Evolutionary conservation across 192 early-diverging fungal genomes (phyloP).

Genomic region (Paraglomus occultum): DNA sequence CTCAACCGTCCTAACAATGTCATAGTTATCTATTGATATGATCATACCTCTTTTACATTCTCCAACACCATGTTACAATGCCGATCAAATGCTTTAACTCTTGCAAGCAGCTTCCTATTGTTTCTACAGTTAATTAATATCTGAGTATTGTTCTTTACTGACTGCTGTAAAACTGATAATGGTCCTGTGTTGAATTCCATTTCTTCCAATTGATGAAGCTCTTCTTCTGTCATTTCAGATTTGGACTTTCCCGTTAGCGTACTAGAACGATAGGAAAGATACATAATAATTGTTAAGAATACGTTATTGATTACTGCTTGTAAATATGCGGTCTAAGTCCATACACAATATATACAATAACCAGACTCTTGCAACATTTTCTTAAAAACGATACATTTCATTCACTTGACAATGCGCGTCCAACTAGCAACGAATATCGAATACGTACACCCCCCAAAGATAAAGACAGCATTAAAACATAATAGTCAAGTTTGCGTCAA

Average conservation of each 20-base stretch:
- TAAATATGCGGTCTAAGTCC: too few species aligned
- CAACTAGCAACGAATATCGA: too few species aligned
- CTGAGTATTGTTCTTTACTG: constrained; percentile 95
- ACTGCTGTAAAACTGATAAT: constrained; percentile 89
- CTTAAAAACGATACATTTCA: too few species aligned
- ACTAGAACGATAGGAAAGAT: too few species aligned
- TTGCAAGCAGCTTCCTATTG: constrained; percentile 95
- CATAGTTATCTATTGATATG: background rate
- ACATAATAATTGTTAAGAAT: too few species aligned
- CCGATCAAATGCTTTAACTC: constrained; percentile 99
- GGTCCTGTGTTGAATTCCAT: constrained; percentile 96
- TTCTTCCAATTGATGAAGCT: constrained; percentile 87
- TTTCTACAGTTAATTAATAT: constrained; percentile 96
- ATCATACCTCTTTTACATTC: constrained; percentile 90
- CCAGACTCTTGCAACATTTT: too few species aligned
- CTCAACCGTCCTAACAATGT: background rate
- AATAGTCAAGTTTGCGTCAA: too few species aligned
- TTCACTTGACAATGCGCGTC: too few species aligned
- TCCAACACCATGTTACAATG: constrained; percentile 99
- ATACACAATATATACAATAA: too few species aligned
- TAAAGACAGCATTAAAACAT: too few species aligned
- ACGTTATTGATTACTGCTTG: too few species aligned
- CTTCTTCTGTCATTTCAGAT: constrained; percentile 83
- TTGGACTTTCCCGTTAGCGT: constrained; percentile 39
- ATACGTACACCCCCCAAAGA: too few species aligned